Base-by-base conservation (phyloP, 2,329 filamentous ascomycete genomes). In the Aspergillus flavus region DNA sequence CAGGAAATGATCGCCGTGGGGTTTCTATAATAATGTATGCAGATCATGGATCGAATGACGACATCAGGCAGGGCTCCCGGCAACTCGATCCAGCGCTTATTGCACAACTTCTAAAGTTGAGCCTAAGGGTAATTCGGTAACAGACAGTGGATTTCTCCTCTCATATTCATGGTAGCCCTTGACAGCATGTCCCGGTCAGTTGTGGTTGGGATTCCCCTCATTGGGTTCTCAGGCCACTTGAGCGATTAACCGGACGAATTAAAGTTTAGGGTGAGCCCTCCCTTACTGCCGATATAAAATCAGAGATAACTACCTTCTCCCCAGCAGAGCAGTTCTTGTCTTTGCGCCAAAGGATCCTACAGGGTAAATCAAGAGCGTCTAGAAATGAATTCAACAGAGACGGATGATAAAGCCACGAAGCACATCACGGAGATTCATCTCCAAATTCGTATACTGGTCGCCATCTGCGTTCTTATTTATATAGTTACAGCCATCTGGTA, bases 161-260 rank as follows among this genome's bases (percentile, higher is more conserved):
- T 6, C 16, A 1, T n/a, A 4, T 11, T 28, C 16, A 6, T 50
- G 46, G 45, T 16, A 48, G 7, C 3, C 23, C 12, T 14, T 10
- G 23, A 28, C 1, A 34, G 32, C 10, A 34, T 14, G 43, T 12
- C 3, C 12, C 21, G 21, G 21, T 28, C 23, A 48, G 23, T 50
- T 50, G 39, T 54, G 5, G 32, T n/a, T 4, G 6, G 34, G 26
- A 19, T 36, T 36, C 21, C 32, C 32, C 52, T 39, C 52, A 53
- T 28, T 9, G 2, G 50, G 30, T 14, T 36, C 52, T 21, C 52
- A 54, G 52, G 6, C 52, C 30, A 55, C 52, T 39, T 55, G 52
- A 55, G 52, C 52, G 52, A 55, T 55, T 55, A 55, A 39, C 21
- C 16, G 14, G 52, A 21, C 52, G 52, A 55, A 55, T 55, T n/a